Evolutionary conservation across 768 basidiomycete species (phyloP).

Genomic region (Xerocomellus chrysenteron): DNA sequence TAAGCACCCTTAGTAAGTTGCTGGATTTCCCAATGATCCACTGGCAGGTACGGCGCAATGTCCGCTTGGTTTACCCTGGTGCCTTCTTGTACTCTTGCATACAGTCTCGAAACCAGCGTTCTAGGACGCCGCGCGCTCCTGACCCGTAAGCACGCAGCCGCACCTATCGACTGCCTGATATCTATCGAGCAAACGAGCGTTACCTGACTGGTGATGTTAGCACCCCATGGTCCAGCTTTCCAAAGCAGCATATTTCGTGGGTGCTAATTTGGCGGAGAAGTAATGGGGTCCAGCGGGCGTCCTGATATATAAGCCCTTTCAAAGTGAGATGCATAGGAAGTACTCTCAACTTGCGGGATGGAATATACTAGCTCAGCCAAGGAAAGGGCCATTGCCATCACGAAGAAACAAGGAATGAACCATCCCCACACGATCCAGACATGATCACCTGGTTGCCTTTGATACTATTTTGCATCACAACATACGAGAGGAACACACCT

Average conservation of each 20-base stretch:
- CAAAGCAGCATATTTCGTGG: constrained; percentile 56
- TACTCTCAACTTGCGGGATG: constrained; percentile 60
- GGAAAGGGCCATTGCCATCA: constrained; percentile 64
- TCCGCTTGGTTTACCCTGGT: no score
- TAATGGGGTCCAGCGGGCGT: constrained; percentile 80
- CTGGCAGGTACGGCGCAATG: no score
- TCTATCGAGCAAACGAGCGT: constrained; percentile 74
- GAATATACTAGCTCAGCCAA: constrained; percentile 72
- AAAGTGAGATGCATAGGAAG: background rate
- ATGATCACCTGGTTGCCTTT: constrained; percentile 53
- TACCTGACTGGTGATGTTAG: constrained; percentile 70
- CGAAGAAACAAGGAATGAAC: constrained; percentile 70
- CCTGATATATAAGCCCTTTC: constrained; percentile 33
- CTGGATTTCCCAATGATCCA: no score
- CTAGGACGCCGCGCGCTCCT: no score
- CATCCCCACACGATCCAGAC: constrained; percentile 78
- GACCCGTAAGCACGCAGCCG: no score
- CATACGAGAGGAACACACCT: constrained; percentile 37
- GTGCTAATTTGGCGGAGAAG: constrained; percentile 74
- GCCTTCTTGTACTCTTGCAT: no score
- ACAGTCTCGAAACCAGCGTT: no score
- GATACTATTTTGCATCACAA: background rate
- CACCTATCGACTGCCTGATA: no score
- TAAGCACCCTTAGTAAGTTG: no score
- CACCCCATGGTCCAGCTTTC: constrained; percentile 61